phyloP scores from a whole-genome alignment of 192 early-diverging fungal species.

The Coemansia sp. region DNA sequence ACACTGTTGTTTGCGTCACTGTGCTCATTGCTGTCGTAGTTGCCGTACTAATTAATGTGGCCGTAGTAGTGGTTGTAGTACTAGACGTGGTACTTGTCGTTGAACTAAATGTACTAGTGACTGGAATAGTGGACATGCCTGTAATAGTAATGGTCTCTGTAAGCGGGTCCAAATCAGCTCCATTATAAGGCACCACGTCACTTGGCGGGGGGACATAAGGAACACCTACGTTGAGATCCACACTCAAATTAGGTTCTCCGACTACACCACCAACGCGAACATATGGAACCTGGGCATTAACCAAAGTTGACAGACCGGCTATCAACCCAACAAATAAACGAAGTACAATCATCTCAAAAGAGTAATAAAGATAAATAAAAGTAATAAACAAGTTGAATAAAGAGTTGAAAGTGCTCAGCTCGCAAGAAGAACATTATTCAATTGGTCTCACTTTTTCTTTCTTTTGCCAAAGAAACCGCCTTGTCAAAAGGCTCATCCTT shows the following conservation, averaged over 20 bases:
- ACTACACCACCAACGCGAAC: background rate
- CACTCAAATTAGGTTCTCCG: background rate
- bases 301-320: conserved; percentile 27
- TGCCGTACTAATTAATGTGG: background rate
- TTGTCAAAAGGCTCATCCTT: background rate
- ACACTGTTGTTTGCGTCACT: background rate
- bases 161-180: background rate
- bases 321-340: conserved; percentile 9
- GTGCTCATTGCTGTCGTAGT: background rate
- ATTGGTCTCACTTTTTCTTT: background rate
- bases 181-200: background rate
- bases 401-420: background rate
- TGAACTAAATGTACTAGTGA: background rate
- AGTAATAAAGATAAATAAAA: background rate
- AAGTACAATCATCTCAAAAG: conserved; percentile 8
- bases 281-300: background rate
- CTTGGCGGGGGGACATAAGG: background rate
- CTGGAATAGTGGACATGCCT: background rate
- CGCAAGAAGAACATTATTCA: background rate
- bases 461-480: background rate
- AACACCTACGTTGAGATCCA: background rate
- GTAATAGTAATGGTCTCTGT: background rate
- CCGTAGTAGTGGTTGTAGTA: background rate
- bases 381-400: background rate
- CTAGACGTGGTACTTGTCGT: background rate